Base-by-base conservation (phyloP, 495 filamentous ascomycete species). In the Thozetella sp. region DNA sequence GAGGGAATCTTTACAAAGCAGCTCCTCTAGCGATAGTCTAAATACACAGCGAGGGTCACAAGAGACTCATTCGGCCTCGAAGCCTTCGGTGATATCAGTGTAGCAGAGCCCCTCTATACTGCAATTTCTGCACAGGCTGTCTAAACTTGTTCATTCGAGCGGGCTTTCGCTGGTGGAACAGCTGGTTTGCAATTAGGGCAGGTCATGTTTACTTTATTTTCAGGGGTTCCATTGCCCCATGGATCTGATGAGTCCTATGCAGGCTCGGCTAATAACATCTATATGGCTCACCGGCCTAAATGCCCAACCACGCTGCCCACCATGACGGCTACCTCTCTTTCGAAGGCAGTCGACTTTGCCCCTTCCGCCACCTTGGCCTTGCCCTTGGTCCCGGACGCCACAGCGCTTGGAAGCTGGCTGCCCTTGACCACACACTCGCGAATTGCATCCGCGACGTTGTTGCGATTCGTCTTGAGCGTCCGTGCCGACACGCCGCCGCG, bases 281-380 rank as follows among this genome's bases (percentile, higher is more conserved):
- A 37, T 37, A 9, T 6, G 6, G 9, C 30, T 73, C 61, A 81
- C 66, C 76, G 66, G 11, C 76, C 76, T 1, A 78, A 58, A 56
- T 77, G 78, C 24, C 73, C 74, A 24, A 83, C 69, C 0, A 96
- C 85, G 48, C 88, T 87, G 56, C 90, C 88, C 54, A 96, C 90
- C 93, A 99, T 97, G 30, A 99, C 93, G 4, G 94, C 93, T 25
- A 94, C 89, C 75, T 97, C 95, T 56, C 93, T 85, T 68, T 98
- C 96, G 88, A 92, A 97, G 54, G 80, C 67, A 2, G 59, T 83
- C 40, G 83, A 79, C 55, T 74, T 76, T 46, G 71, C 75, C 3
- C 69, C 67, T 0, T 71, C 73, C 53, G 57, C 61, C 27, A 63
- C 72, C 9, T 64, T 50, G 0, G 62, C 63, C 66, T 77, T 76